These are phyloP conservation scores for Plantago coronopus DNA, from an alignment of 305 asterid genomes.

Conservation along the genomic window DNA sequence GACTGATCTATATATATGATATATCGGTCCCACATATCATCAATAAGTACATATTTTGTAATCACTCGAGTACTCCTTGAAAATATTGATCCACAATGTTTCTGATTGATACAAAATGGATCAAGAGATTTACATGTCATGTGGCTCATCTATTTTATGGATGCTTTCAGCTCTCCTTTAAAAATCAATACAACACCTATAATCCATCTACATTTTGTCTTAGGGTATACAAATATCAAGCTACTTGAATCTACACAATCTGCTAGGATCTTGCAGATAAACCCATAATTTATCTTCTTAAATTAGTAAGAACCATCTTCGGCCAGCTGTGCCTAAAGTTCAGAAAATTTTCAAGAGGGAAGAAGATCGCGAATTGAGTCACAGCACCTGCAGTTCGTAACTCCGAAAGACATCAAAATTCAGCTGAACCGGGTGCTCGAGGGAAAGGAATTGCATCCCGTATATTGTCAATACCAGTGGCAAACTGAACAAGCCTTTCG, in stretches of 20 bases:
- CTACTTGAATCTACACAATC: not conserved
- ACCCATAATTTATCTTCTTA: not conserved
- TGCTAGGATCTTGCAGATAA: not conserved
- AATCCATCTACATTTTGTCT: not conserved
- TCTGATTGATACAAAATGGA: too few relatives aligned
- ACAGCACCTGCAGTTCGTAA: not conserved
- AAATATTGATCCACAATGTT: too few relatives aligned
- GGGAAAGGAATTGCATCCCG: slow-evolving; percentile 96
- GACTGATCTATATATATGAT: too few relatives aligned
- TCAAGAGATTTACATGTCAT: too few relatives aligned
- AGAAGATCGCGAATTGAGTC: slow-evolving; percentile 2
- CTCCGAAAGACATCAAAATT: slow-evolving; percentile 45
- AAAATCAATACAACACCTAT: not conserved
- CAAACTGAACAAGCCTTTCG: slow-evolving; percentile 94
- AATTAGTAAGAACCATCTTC: not conserved
- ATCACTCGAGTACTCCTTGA: too few relatives aligned
- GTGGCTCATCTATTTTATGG: too few relatives aligned
- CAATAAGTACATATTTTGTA: too few relatives aligned
- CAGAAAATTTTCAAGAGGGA: not conserved
- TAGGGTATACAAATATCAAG: not conserved
- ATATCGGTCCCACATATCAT: too few relatives aligned
- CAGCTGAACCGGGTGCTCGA: slow-evolving; percentile 92
- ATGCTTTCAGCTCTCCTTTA: not conserved
- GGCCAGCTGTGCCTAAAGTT: not conserved
- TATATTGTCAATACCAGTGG: slow-evolving; percentile 88